Base-by-base conservation (phyloP, 1,139 yeast genomes). In the Candida frijolesensis region DNA sequence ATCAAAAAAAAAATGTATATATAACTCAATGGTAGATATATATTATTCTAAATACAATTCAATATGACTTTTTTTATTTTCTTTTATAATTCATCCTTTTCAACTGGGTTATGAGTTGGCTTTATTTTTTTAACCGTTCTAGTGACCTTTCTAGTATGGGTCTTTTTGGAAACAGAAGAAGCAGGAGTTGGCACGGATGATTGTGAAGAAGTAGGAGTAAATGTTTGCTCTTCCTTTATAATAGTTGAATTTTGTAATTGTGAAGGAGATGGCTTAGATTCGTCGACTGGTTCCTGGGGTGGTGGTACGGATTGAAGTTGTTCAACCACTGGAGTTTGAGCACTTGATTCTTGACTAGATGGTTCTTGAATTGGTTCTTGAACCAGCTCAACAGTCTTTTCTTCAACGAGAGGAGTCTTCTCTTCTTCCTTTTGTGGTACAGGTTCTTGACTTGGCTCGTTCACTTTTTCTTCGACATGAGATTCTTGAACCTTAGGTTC, bases 31-130 rank as follows among this genome's bases (percentile, higher is more conserved):
- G 29, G 10, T 25, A 25, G 29, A 25, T 25, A 25, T 25, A 25
- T 25, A 25, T 25, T 25, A 25, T 25, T 25, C 29, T 25, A 25
- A 25, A 25, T 25, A 25, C 29, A 25, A 14, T n/a, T 33, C 10
- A 25, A n/a, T 11, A 16, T 15, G 27, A 35, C 34, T 29, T 35
- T 19, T 22, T 25, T 14, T 29, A 12, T 30, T 30, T 12, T 12
- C 19, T 14, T 6, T 42, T 48, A 55, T 41, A 55, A 53, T 45
- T 55, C 58, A 51, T 55, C 58, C 44, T 55, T 55, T 42, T 48
- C 55, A 44, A 44, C 44, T 14, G 48, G 50, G 42, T 47, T 49
- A 33, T 16, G 27, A 2, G 54, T 44, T 32, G 45, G 10, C 32
- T 46, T 51, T 32, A 52, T 39, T 44, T 47, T 53, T 30, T 22